Percentiles rank a stretch among this genome's conserved stretches.
phyloP scores from a whole-genome alignment of 1,284 basidiomycete genomes.

The Wallemia mellicola region DNA sequence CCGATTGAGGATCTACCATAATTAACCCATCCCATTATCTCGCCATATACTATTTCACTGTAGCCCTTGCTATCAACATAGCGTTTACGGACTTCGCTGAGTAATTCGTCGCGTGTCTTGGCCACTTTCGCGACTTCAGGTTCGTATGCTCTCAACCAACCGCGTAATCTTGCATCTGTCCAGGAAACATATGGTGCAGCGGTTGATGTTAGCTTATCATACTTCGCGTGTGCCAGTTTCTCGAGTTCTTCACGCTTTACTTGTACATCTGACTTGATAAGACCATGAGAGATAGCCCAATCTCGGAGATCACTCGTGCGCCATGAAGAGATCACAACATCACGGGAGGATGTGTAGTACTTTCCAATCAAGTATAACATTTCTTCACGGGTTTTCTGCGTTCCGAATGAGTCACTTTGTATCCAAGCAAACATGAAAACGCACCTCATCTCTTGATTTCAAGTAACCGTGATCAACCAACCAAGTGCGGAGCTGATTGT shows the following conservation, averaged over 20 bases:
- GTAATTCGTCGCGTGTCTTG: not conserved
- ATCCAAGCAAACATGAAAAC: not conserved
- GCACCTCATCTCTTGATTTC: conserved; percentile 11
- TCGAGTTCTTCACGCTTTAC: conserved; percentile 41
- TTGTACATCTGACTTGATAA: conserved; percentile 33
- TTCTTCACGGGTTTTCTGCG: conserved; percentile 6
- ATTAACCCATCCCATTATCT: conserved; percentile 30
- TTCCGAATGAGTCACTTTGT: no score
- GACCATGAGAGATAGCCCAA: conserved; percentile 43
- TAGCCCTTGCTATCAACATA: conserved; percentile 32
- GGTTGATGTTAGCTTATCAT: conserved; percentile 18
- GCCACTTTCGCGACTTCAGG: conserved; percentile 21
- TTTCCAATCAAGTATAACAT: conserved; percentile 18
- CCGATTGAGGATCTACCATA: conserved; percentile 33
- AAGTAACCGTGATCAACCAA: conserved; percentile 34
- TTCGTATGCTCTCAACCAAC: conserved; percentile 27
- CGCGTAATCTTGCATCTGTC: conserved; percentile 63
- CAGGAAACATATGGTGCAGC: conserved; percentile 32
- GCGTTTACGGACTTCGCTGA: conserved; percentile 22
- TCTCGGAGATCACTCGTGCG: conserved; percentile 39
- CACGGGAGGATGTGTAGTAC: conserved; percentile 37
- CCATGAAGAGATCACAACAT: conserved; percentile 43
- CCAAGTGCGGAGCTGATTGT: conserved; percentile 44
- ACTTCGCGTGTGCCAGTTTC: conserved; percentile 35
- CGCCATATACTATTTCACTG: conserved; percentile 27